Percentiles rank a stretch among this genome's conserved stretches.
These are phyloP conservation scores for Citrullus colocynthis DNA, from an alignment of 306 rosid genomes.

Conservation along the genomic window DNA sequence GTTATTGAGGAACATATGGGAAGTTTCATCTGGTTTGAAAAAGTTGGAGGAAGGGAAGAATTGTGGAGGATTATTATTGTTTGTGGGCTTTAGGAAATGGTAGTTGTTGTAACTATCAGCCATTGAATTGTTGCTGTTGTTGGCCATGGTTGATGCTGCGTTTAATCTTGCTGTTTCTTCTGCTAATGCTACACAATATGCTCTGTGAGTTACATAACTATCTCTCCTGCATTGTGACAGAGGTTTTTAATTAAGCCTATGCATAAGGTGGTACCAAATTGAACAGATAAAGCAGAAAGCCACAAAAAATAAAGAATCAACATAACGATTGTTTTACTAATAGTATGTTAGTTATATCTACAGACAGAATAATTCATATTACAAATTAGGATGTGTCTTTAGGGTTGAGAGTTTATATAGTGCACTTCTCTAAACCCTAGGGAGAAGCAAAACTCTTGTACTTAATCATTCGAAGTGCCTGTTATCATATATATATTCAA, in stretches of 20 bases:
- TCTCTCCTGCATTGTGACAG: conserved; percentile 53
- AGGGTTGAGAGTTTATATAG: no score
- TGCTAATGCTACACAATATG: conserved; percentile 82
- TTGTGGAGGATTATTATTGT: conserved; percentile 23
- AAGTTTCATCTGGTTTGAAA: conserved; percentile 34
- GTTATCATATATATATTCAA: no score
- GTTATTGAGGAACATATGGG: neutral
- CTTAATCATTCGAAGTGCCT: no score
- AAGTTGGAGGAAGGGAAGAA: conserved; percentile 31
- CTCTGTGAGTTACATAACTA: conserved; percentile 88
- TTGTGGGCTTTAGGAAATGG: neutral
- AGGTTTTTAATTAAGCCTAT: neutral
- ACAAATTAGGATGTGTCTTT: no score
- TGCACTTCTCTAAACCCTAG: no score
- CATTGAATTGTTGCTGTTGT: conserved; percentile 6
- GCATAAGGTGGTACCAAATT: no score
- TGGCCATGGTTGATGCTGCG: conserved; percentile 27
- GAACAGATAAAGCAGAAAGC: neutral
- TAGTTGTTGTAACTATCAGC: neutral
- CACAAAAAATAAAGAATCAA: no score
- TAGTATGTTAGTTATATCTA: no score
- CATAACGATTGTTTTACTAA: no score
- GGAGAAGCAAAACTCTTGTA: no score
- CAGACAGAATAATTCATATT: no score
- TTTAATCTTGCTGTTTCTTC: conserved; percentile 86